Evolutionary conservation across 2,329 filamentous ascomycete genomes (phyloP), one percentile per base, ranked within the genome.

Genomic region (Fusarium coffeatum): DNA sequence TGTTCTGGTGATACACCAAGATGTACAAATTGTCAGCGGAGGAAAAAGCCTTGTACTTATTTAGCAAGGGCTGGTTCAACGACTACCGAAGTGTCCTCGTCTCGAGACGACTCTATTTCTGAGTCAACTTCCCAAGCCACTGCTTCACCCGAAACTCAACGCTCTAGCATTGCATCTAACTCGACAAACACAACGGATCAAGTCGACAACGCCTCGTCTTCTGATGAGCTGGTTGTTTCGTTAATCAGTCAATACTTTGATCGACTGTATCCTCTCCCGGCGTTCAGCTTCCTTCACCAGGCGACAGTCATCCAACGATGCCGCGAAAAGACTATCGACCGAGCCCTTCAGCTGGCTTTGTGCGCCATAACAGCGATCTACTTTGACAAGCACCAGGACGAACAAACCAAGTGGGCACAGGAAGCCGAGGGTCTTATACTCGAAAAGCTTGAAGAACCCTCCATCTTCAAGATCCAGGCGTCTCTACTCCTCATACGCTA

Each of bases 391-490:
- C 45, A 67, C 5, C 58, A 47, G 8, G 40, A 53, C 0, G 66
- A 74, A 9, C 72, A 64, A 8, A 34, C 59, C 12, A 46, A 49
- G 1, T 76, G 74, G 74, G 69, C 74, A 2, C 69, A 72, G 20
- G 73, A 76, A 49, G 74, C 63, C 12, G 74, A 76, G n/a, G 48
- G 43, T 6, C 54, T 74, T 8, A 74, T 76, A 9, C 67, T 76
- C 2, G 73, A 76, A 15, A 67, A 64, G 13, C 67, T 76, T 5
- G 74, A 76, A 37, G 61, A 65, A 4, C 74, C 74, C 1, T 76
- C 74, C 15, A 76, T 76, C 23, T 76, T 76, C n/a, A 74, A 76
- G 22, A 53, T 76, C 7, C 74, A 76, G 43, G 72, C 73, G 9
- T 76, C 73, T 1, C 54, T 76, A 1, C 62, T 76, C 3, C 58